These are phyloP conservation scores for Suhomyces anneliseae DNA, from an alignment of 1,139 yeast genomes.

Conservation along the genomic window DNA sequence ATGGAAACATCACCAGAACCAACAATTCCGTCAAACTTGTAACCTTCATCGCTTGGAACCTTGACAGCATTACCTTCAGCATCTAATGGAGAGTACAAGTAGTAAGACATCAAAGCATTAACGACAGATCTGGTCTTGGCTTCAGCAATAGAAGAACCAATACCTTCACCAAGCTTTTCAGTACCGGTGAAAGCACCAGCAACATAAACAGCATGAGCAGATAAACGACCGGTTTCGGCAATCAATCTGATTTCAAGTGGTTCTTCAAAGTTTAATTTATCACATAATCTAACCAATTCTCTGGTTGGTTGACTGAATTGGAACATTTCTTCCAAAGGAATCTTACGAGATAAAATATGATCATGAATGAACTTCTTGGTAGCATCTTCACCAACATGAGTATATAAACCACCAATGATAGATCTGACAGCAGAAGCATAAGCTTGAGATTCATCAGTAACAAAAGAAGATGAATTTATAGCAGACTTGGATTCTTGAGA, in stretches of 20 bases:
- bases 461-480: constrained; percentile 16
- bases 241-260: constrained; percentile 77
- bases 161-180: constrained; percentile 89
- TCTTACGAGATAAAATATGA: constrained; percentile 76
- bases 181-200: constrained; percentile 90
- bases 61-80: constrained; percentile 39
- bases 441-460: constrained; percentile 38
- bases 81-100: constrained; percentile 79
- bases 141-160: constrained; percentile 87
- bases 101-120: constrained; percentile 87
- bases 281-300: constrained; percentile 76
- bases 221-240: constrained; percentile 90
- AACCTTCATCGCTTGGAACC: constrained; percentile 60
- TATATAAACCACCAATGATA: constrained; percentile 69
- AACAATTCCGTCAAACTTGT: constrained; percentile 48
- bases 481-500: constrained; percentile 27
- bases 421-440: constrained; percentile 65
- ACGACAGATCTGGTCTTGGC: constrained; percentile 93
- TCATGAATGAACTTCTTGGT: constrained; percentile 66
- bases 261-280: constrained; percentile 69
- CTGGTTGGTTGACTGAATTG: constrained; percentile 83
- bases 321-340: constrained; percentile 72
- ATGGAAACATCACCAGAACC: constrained; percentile 58
- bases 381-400: constrained; percentile 60
- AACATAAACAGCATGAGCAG: constrained; percentile 81